A percentile compares a stretch with the other conserved stretches of the same genome.
Evolutionary conservation across 441 rosid species (phyloP).

Genomic region (Biscutella auriculata): DNA sequence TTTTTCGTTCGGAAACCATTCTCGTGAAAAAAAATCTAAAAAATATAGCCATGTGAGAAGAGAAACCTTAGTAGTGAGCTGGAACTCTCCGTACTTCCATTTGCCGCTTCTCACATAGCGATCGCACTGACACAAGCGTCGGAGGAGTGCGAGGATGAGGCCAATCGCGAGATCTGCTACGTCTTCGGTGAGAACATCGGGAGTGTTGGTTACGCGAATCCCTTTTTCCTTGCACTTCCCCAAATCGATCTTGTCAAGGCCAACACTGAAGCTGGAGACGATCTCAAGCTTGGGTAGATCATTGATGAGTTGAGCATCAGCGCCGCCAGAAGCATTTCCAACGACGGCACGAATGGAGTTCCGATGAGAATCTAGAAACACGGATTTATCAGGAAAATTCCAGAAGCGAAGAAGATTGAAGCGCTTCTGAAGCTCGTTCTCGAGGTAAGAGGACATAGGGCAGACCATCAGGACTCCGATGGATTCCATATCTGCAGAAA

Average conservation of each 20-base stretch:
- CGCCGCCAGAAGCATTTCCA: constrained; percentile 43
- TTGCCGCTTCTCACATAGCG: constrained; percentile 61
- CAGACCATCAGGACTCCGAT: constrained; percentile 62
- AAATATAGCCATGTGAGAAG: no score
- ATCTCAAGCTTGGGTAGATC: constrained; percentile 68
- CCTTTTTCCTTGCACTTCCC: constrained; percentile 67
- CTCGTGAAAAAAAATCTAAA: no score
- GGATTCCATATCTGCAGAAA: constrained; percentile 17
- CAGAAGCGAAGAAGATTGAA: constrained; percentile 56
- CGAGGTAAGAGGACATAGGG: constrained; percentile 53
- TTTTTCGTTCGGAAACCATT: no score
- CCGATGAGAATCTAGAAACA: constrained; percentile 34
- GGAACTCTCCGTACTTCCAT: constrained; percentile 57
- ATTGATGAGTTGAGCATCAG: constrained; percentile 61
- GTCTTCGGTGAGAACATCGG: constrained; percentile 83
- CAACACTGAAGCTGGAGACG: constrained; percentile 68
- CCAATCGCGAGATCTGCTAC: constrained; percentile 89
- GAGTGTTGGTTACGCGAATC: constrained; percentile 74
- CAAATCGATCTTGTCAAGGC: constrained; percentile 82
- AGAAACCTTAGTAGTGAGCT: constrained; percentile 65
- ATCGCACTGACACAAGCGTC: constrained; percentile 71
- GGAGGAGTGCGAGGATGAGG: constrained; percentile 57
- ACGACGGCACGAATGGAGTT: constrained; percentile 73
- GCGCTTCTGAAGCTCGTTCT: constrained; percentile 62
- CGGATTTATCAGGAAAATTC: constrained; percentile 35